These are phyloP conservation scores for Kurtzmaniella quercitrusa DNA, from an alignment of 1,139 yeast genomes.

Conservation along the genomic window DNA sequence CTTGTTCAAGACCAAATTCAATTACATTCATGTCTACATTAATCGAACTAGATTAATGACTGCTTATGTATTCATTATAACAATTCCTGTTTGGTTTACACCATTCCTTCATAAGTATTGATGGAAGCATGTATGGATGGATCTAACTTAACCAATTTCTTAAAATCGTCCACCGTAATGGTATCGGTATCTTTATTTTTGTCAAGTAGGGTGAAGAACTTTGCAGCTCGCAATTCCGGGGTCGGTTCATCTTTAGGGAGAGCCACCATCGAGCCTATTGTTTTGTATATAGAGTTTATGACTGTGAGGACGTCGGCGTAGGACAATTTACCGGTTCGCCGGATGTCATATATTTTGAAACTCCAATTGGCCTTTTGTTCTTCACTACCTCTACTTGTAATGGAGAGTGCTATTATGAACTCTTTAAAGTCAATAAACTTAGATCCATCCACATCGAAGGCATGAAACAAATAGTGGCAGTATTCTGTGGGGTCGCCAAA, in stretches of 20 bases:
- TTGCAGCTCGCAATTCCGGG: constrained; percentile 82
- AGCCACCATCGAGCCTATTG: constrained; percentile 95
- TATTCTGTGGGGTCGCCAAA: constrained; percentile 96
- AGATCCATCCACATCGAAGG: constrained; percentile 78
- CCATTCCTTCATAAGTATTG: constrained; percentile 74
- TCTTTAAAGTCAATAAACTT: constrained; percentile 90
- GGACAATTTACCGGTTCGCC: constrained; percentile 68
- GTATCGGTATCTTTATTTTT: constrained; percentile 62
- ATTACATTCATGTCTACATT: too few species aligned
- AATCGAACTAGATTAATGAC: too few species aligned
- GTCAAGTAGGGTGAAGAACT: constrained; percentile 71
- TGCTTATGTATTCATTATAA: background rate
- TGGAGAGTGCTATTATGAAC: constrained; percentile 81
- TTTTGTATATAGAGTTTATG: constrained; percentile 80
- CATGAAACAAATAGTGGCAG: constrained; percentile 82
- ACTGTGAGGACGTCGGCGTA: constrained; percentile 78
- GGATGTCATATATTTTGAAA: constrained; percentile 80
- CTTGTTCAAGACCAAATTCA: too few species aligned
- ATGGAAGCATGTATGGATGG: constrained; percentile 79
- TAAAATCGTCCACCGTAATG: constrained; percentile 76
- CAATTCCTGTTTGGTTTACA: constrained; percentile 24
- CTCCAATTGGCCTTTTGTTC: constrained; percentile 89
- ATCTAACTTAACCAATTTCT: constrained; percentile 75
- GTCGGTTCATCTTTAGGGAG: constrained; percentile 90
- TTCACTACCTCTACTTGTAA: constrained; percentile 82